Percentiles rank a stretch among this genome's conserved stretches.
Evolutionary conservation across 164 flowering plant genomes (phyloP).

Genomic region (Aristolochia contorta): DNA sequence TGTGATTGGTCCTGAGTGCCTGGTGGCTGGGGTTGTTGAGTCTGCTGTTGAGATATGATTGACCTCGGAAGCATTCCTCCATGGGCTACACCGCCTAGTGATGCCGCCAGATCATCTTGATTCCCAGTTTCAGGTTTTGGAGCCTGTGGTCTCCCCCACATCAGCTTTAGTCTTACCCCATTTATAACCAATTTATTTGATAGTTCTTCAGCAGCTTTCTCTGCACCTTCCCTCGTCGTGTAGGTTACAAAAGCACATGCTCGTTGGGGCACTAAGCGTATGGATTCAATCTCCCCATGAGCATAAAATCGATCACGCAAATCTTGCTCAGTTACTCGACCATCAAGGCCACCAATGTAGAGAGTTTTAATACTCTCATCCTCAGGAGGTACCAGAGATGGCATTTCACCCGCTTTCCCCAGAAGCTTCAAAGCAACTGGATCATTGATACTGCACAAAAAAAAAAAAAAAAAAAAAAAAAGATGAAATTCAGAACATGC

Average conservation of each 20-base stretch:
- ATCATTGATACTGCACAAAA: conserved; percentile 71
- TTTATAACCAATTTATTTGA: conserved; percentile 82
- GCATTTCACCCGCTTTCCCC: conserved; percentile 93
- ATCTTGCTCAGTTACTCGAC: conserved; percentile 76
- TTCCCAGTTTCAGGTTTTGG: conserved; percentile 49
- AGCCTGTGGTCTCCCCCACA: conserved; percentile 92
- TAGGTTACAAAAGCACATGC: conserved; percentile 95
- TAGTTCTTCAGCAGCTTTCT: conserved; percentile 93
- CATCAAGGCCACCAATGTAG: conserved; percentile 88
- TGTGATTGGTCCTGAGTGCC: conserved; percentile 52
- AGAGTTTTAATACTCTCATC: conserved; percentile 90
- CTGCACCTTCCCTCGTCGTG: conserved; percentile 92
- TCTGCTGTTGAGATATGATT: conserved; percentile 82
- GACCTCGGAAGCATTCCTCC: conserved; percentile 81
- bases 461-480: no score
- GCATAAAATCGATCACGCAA: conserved; percentile 81
- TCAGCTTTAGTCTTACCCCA: conserved; percentile 74
- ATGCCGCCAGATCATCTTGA: conserved; percentile 41
- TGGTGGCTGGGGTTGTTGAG: conserved; percentile 41
- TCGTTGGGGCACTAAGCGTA: conserved; percentile 64
- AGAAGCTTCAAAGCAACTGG: conserved; percentile 92
- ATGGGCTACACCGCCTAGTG: conserved; percentile 59
- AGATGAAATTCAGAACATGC: neutral
- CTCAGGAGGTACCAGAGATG: conserved; percentile 73
- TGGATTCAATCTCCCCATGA: conserved; percentile 91